A percentile compares a stretch with the other conserved stretches of the same genome.
These are phyloP conservation scores for Hericium coralloides DNA, from an alignment of 768 basidiomycete genomes.

Conservation along the genomic window DNA sequence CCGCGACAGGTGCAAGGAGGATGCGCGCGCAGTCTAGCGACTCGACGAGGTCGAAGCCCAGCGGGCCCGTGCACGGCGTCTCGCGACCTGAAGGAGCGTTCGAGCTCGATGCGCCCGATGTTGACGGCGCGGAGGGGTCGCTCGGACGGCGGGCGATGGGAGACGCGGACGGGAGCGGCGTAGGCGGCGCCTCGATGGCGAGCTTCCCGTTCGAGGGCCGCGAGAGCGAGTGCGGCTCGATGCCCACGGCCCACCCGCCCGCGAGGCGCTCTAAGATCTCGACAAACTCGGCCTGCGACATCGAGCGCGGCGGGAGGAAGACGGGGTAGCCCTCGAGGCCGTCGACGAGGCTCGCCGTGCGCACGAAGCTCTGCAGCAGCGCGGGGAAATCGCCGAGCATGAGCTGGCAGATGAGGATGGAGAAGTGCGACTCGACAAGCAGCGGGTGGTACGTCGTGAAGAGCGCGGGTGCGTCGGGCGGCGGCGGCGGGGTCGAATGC, in stretches of 20 bases:
- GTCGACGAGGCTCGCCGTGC: constrained; percentile 61
- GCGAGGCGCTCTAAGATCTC: constrained; percentile 80
- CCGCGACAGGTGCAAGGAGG: constrained; percentile 60
- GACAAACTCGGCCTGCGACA: constrained; percentile 85
- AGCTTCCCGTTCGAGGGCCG: constrained; percentile 29
- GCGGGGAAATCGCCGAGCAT: constrained; percentile 68
- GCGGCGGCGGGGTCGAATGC: constrained; percentile 27
- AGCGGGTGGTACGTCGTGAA: constrained; percentile 90
- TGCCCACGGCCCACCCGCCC: constrained; percentile 61
- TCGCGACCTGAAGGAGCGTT: constrained; percentile 12
- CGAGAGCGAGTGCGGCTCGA: constrained; percentile 45
- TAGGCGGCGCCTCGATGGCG: constrained; percentile 33
- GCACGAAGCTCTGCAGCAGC: constrained; percentile 56
- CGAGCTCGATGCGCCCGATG: constrained; percentile 14
- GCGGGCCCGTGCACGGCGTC: constrained; percentile 13
- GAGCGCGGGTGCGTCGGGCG: constrained; percentile 43
- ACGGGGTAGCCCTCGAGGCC: constrained; percentile 84
- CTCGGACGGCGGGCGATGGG: constrained; percentile 14
- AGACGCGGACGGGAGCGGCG: constrained; percentile 13
- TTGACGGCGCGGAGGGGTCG: constrained; percentile 19
- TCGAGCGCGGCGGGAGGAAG: constrained; percentile 78
- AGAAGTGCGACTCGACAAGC: constrained; percentile 81
- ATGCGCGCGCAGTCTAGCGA: constrained; percentile 63
- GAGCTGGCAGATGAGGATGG: constrained; percentile 62
- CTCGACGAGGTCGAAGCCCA: constrained; percentile 36